Evolutionary conservation across 2,329 filamentous ascomycete species (phyloP).

Genomic region (Graphiopsis chlorocephala): DNA sequence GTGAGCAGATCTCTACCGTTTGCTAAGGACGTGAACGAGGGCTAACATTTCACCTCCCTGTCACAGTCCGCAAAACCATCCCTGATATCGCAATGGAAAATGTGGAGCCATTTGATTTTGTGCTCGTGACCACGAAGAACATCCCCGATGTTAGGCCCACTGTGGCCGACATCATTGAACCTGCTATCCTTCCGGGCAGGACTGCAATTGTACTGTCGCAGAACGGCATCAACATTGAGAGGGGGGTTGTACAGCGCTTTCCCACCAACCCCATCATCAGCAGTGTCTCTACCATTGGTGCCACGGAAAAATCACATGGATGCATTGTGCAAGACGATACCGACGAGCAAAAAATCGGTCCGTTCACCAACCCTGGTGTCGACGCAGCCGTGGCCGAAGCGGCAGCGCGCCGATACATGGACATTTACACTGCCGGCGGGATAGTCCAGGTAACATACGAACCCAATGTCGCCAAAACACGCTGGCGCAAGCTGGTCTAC

Average conservation of each 20-base stretch:
- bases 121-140: constrained; percentile 57
- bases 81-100: constrained; percentile 40
- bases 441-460: constrained; percentile 44
- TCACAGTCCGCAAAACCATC: constrained; percentile 46
- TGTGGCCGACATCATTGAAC: constrained; percentile 46
- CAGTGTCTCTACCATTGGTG: constrained; percentile 51
- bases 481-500: constrained; percentile 51
- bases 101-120: constrained; percentile 47
- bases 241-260: constrained; percentile 49
- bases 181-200: constrained; percentile 46
- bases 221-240: constrained; percentile 60
- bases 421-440: constrained; percentile 44
- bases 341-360: constrained; percentile 50
- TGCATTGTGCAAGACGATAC: constrained; percentile 52
- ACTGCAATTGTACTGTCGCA: constrained; percentile 57
- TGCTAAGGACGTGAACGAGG: neutral
- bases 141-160: constrained; percentile 51
- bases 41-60: neutral
- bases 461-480: constrained; percentile 38
- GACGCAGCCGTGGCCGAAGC: constrained; percentile 24
- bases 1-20: neutral
- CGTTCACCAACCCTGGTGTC: constrained; percentile 43
- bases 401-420: constrained; percentile 43
- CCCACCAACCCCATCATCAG: constrained; percentile 51
- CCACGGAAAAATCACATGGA: constrained; percentile 46